phyloP scores from a whole-genome alignment of 2,329 filamentous ascomycete species.

The Hymenoscyphus fraxineus region DNA sequence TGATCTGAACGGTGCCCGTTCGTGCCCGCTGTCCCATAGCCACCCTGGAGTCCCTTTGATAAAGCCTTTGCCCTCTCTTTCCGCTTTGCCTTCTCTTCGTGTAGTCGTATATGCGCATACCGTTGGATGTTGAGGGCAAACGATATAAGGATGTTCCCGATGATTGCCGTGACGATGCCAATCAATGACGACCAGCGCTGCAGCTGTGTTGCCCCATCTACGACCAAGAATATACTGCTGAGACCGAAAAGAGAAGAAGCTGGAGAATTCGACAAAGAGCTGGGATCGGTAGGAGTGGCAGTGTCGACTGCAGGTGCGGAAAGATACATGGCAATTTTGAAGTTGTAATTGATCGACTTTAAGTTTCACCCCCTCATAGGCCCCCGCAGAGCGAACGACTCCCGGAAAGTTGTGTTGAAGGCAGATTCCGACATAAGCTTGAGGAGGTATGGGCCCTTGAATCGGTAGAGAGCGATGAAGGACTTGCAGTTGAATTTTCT shows the following conservation, averaged over 20 bases:
- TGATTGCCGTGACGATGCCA: constrained; percentile 87
- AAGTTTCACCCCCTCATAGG: constrained; percentile 23
- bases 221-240: constrained; percentile 6
- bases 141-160: constrained; percentile 90
- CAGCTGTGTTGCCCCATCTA: constrained; percentile 45
- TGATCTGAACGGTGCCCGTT: constrained; percentile 31
- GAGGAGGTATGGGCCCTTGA: constrained; percentile 3
- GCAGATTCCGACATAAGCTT: constrained; percentile 10
- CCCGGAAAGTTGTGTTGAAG: constrained; percentile 1
- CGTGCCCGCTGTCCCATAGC: constrained; percentile 42
- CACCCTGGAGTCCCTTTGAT: constrained; percentile 30
- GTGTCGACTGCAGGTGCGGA: constrained; percentile 20
- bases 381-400: constrained; percentile 13
- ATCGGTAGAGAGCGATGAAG: background rate
- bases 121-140: constrained; percentile 94
- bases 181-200: constrained; percentile 88
- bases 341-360: constrained; percentile 7
- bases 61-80: constrained; percentile 52
- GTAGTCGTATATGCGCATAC: constrained; percentile 85
- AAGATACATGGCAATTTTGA: constrained; percentile 31
- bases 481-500: background rate
- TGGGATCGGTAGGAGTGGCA: constrained; percentile 14
- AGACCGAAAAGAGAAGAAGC: constrained; percentile 5
- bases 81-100: constrained; percentile 61
- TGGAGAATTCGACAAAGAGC: constrained; percentile 8